A percentile compares a stretch with the other conserved stretches of the same genome.
Evolutionary conservation across 768 basidiomycete genomes (phyloP).

Genomic region (Cantharellus anzutake): DNA sequence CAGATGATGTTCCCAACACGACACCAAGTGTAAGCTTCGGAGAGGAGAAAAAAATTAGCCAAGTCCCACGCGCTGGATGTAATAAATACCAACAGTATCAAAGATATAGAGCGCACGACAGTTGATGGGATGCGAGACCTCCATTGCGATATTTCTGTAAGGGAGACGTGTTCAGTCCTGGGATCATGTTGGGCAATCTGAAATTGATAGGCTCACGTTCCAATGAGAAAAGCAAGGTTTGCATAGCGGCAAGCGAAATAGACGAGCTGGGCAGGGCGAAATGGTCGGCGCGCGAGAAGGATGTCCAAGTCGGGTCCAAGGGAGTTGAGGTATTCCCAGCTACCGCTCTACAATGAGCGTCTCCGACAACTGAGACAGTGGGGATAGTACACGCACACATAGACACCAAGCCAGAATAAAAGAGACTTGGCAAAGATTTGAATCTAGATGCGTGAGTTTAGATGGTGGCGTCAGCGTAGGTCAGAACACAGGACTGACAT

Average conservation of each 20-base stretch:
- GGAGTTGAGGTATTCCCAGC: background rate
- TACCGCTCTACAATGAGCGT: background rate
- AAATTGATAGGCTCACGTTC: background rate
- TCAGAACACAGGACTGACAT: background rate
- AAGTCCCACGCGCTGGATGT: background rate
- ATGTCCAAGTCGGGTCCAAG: background rate
- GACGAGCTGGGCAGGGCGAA: background rate
- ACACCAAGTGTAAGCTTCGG: background rate
- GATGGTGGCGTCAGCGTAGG: background rate
- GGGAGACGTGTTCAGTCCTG: background rate
- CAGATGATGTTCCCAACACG: background rate
- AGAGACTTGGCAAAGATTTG: background rate
- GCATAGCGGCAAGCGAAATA: background rate
- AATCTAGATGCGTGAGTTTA: background rate
- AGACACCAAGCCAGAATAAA: background rate
- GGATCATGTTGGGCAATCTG: background rate
- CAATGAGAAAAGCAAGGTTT: background rate
- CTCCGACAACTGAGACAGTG: background rate
- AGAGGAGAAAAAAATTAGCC: background rate
- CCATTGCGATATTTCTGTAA: background rate
- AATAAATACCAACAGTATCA: background rate
- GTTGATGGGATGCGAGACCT: background rate
- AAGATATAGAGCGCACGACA: background rate
- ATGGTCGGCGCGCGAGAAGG: background rate
- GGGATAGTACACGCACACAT: background rate